Conservation (phyloP, 2,329 filamentous ascomycete species). For the Phyllosticta citrichinensis region DNA sequence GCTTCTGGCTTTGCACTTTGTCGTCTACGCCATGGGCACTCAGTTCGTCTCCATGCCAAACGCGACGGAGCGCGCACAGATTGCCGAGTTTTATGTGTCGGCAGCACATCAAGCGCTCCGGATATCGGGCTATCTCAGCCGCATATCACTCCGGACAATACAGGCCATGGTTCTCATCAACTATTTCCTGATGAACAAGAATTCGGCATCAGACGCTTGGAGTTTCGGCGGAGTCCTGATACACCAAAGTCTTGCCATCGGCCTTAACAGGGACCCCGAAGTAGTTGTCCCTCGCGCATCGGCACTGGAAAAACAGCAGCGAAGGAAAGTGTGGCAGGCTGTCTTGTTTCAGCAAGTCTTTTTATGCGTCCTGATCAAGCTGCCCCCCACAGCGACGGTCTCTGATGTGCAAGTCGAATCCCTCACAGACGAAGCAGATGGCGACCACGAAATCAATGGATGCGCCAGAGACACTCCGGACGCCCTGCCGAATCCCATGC, state of each 20-base stretch:
- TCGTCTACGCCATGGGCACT: conserved; percentile 67
- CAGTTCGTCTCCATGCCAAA: conserved; percentile 58
- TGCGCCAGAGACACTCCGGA: conserved; percentile 1
- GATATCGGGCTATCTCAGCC: conserved; percentile 66
- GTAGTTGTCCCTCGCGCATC: conserved; percentile 57
- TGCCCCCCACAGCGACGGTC: conserved; percentile 69
- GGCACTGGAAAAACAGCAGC: conserved; percentile 65
- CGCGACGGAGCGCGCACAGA: conserved; percentile 57
- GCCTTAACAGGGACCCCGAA: conserved; percentile 68
- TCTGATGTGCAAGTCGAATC: conserved; percentile 71
- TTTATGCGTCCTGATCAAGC: conserved; percentile 63
- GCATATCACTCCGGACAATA: conserved; percentile 60
- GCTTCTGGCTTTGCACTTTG: conserved; percentile 62
- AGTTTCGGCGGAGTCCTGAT: conserved; percentile 70
- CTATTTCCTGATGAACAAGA: conserved; percentile 80
- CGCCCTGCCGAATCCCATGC: conserved; percentile 36
- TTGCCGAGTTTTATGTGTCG: conserved; percentile 72
- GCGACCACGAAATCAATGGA: conserved; percentile 54
- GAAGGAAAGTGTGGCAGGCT: conserved; percentile 73
- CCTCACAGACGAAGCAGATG: conserved; percentile 54
- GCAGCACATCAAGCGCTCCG: conserved; percentile 69
- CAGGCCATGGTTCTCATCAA: conserved; percentile 75
- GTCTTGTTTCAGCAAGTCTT: conserved; percentile 75
- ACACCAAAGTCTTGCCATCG: conserved; percentile 72
- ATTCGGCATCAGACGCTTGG: conserved; percentile 74